Base-by-base conservation (phyloP, 371 early-diverging fungal species). In the Apophysomyces ossiformis region DNA sequence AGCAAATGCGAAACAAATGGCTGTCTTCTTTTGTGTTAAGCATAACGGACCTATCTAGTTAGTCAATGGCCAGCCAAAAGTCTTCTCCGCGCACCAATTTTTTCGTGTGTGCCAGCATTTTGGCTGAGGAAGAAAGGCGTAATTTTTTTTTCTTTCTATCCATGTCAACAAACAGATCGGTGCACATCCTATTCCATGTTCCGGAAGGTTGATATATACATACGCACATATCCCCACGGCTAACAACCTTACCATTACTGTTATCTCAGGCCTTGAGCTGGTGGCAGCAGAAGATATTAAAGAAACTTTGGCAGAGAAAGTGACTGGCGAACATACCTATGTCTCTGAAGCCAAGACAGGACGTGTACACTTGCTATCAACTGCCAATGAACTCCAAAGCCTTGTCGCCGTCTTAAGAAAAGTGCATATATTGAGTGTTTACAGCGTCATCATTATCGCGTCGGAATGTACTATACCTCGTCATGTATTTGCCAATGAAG, bases 161-260 rank as follows among this genome's bases (percentile, higher is more conserved):
- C 46, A 45, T 45, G 46, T 45, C 46, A 13, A 45, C 13, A 6
- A 45, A 13, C 46, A 18, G 16, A 45, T 45, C 46, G 4, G 65
- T 62, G 7, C 74, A 74, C 66, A 21, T 70, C 7, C 15, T 74
- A 32, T 74, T 74, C 37, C 64, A 70, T 66, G 74, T 74, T 7
- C 74, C 74, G 45, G 65, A 70, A 68, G 74, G 74, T 70, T 13
- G 26, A 61, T 61, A 38, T 26, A 36, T 15, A n/a, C 15, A n/a
- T 39, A 1, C 6, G 41, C 12, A 8, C 35, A 26, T 26, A 26
- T 26, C 32, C 0, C 32, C 32, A 26, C 32, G 32, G 32, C 32
- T 41, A 7, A 15, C 37, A 41, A 12, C 7, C 44, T 56, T 32
- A n/a, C 32, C 6, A 37, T 16, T 18, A 54, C 32, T 37, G 21